These are phyloP conservation scores for Candida ficus DNA, from an alignment of 805 yeast genomes.

Conservation along the genomic window DNA sequence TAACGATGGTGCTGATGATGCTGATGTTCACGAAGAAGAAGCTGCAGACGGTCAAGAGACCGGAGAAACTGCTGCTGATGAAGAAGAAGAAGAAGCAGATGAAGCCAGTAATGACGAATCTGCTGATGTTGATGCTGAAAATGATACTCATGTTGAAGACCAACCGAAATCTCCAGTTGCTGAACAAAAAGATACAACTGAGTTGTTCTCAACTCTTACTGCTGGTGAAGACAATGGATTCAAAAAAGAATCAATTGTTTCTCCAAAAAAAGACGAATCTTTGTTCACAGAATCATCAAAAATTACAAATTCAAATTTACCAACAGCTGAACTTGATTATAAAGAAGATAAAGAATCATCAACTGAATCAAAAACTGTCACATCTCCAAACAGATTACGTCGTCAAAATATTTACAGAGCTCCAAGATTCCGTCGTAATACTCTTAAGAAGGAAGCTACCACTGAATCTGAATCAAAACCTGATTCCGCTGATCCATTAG, in stretches of 20 bases:
- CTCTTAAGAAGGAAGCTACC: conserved; percentile 11
- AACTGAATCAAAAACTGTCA: not conserved
- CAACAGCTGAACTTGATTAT: conserved; percentile 8
- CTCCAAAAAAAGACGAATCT: conserved; percentile 29
- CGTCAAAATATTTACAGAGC: conserved; percentile 43
- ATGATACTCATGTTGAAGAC: not conserved
- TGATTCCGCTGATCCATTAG: conserved; percentile 27
- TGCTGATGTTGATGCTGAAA: not conserved
- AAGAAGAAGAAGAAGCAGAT: conserved; percentile 2
- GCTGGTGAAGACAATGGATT: conserved; percentile 27
- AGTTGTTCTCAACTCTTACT: conserved; percentile 40
- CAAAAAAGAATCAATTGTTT: conserved; percentile 12
- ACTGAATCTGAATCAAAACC: not conserved
- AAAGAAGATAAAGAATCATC: conserved; percentile 14
- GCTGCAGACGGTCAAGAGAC: not conserved
- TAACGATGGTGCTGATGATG: conserved; percentile 2
- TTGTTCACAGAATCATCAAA: conserved; percentile 27
- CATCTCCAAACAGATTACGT: conserved; percentile 36
- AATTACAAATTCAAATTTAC: conserved; percentile 2
- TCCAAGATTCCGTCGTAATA: conserved; percentile 39
- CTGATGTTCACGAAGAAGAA: not conserved
- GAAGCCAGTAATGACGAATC: not conserved
- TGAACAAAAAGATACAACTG: conserved; percentile 15
- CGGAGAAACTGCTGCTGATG: too few species aligned
- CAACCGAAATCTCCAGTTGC: conserved; percentile 6